Conservation (phyloP, 495 filamentous ascomycete genomes). For the Podospora bellae-mahoneyi region DNA sequence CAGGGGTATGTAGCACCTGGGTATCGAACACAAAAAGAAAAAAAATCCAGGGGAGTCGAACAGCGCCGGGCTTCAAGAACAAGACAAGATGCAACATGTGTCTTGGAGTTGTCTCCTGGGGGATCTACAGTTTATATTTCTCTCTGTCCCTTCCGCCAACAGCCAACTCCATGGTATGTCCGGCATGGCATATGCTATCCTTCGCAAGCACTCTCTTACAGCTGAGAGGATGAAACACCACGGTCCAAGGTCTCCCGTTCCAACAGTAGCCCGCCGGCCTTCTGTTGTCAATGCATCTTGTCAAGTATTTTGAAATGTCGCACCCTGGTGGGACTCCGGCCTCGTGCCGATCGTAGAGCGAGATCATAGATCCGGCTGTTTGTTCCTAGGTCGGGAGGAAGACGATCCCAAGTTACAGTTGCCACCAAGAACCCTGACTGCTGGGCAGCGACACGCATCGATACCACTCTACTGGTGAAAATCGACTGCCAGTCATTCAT, state of each 20-base stretch:
- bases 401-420: background rate
- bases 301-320: background rate
- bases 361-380: background rate
- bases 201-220: constrained; percentile 2
- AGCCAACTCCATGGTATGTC: background rate
- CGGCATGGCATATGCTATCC: background rate
- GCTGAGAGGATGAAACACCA: constrained; percentile 8
- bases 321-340: background rate
- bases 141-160: background rate
- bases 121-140: background rate
- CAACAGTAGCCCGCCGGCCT: background rate
- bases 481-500: background rate
- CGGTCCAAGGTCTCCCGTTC: background rate
- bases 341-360: constrained; percentile 3
- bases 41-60: constrained; percentile 3
- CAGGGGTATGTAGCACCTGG: background rate
- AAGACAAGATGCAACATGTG: background rate
- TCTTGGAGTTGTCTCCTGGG: background rate
- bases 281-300: constrained; percentile 5
- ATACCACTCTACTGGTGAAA: background rate
- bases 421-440: background rate
- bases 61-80: background rate
- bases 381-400: background rate
- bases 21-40: background rate
- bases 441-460: background rate